Conservation (phyloP, 768 basidiomycete genomes). For the Lepiota brunneoincarnata region DNA sequence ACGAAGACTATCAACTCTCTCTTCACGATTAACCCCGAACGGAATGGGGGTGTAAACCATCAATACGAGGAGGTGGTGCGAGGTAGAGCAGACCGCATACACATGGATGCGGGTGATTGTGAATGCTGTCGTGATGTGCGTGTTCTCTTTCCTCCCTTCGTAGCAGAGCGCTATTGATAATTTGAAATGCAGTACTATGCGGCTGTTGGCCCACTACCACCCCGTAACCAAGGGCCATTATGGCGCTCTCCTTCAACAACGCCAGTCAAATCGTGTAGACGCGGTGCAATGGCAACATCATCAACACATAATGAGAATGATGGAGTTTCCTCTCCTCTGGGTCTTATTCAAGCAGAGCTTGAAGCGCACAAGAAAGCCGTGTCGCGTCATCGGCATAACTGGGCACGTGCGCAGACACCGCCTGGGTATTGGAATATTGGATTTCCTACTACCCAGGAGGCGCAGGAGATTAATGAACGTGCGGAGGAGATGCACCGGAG, state of each 20-base stretch:
- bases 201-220: slow-evolving; percentile 69
- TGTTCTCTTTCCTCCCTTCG: background rate
- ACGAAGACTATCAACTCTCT: slow-evolving; percentile 55
- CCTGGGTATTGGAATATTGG: slow-evolving; percentile 90
- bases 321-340: slow-evolving; percentile 13
- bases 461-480: slow-evolving; percentile 66
- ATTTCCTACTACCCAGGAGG: slow-evolving; percentile 85
- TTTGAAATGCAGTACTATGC: slow-evolving; percentile 66
- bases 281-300: slow-evolving; percentile 12
- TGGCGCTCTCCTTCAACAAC: slow-evolving; percentile 65
- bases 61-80: slow-evolving; percentile 77
- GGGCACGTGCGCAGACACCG: slow-evolving; percentile 72
- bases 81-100: slow-evolving; percentile 57
- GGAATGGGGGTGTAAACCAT: slow-evolving; percentile 68
- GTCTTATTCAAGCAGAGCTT: slow-evolving; percentile 25
- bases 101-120: slow-evolving; percentile 72
- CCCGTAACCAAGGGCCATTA: slow-evolving; percentile 59
- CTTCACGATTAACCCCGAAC: slow-evolving; percentile 63
- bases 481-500: slow-evolving; percentile 71
- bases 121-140: slow-evolving; percentile 57
- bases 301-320: slow-evolving; percentile 6
- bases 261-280: slow-evolving; percentile 27
- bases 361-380: slow-evolving; percentile 65
- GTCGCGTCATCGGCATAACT: slow-evolving; percentile 70
- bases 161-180: background rate